These are phyloP conservation scores for Musa schizocarpa DNA, from an alignment of 176 grass and related monocot species.

Conservation along the genomic window DNA sequence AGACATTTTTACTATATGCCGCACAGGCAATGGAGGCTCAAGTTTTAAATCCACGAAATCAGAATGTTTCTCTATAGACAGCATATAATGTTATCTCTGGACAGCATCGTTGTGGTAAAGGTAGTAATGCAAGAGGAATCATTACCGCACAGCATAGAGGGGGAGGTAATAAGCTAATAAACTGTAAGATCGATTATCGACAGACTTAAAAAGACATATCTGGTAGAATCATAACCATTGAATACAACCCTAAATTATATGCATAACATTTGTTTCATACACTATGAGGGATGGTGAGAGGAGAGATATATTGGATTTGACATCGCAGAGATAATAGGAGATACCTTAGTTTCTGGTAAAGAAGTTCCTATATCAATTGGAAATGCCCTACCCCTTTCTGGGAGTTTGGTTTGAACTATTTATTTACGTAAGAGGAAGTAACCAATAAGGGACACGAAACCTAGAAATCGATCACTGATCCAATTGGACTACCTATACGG, in stretches of 20 bases:
- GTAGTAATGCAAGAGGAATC: background rate
- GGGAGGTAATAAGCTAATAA: background rate
- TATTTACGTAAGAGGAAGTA: background rate
- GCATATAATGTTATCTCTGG: too few relatives aligned
- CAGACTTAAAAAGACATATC: background rate
- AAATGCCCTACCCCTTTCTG: background rate
- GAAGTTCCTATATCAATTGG: conserved; percentile 1
- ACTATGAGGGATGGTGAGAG: background rate
- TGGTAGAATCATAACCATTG: background rate
- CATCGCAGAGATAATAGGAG: background rate
- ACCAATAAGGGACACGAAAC: too few relatives aligned
- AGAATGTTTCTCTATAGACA: background rate
- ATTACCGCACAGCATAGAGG: conserved; percentile 4
- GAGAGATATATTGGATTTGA: background rate
- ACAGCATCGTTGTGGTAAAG: too few relatives aligned
- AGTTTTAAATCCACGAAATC: background rate
- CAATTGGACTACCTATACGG: too few relatives aligned
- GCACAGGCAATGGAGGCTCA: background rate
- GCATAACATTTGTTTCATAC: conserved; percentile 1
- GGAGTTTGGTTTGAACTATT: background rate
- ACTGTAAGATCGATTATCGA: background rate
- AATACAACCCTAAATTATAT: background rate
- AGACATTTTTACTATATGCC: background rate
- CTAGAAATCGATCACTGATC: too few relatives aligned
- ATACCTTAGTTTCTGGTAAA: background rate